Evolutionary conservation across 2,329 filamentous ascomycete genomes (phyloP).

Genomic region (Periconia macrospinosa): DNA sequence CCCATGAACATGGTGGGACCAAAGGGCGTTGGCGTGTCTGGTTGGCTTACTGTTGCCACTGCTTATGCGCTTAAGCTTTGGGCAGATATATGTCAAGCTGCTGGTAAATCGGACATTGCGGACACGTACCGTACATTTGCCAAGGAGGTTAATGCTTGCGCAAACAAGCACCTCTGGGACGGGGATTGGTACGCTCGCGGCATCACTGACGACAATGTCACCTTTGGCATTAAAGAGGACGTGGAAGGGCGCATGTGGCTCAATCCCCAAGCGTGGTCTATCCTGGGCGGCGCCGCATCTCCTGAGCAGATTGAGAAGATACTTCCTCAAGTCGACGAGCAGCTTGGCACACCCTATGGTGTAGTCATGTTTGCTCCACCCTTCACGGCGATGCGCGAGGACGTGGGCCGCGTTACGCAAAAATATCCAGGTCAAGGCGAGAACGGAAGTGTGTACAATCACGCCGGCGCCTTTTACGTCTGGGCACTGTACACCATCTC

Average conservation of each 20-base stretch:
- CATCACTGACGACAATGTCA: conserved; percentile 59
- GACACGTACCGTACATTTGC: conserved; percentile 51
- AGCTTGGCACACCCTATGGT: conserved; percentile 58
- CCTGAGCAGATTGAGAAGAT: conserved; percentile 49
- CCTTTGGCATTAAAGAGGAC: conserved; percentile 56
- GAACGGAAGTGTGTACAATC: conserved; percentile 62
- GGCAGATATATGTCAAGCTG: conserved; percentile 55
- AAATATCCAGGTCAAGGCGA: conserved; percentile 62
- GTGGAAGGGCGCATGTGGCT: conserved; percentile 61
- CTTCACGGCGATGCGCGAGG: conserved; percentile 59
- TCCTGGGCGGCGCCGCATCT: conserved; percentile 56
- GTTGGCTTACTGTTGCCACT: conserved; percentile 61
- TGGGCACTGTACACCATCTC: conserved; percentile 57
- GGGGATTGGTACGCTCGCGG: conserved; percentile 61
- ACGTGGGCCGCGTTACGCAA: conserved; percentile 61
- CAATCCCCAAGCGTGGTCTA: conserved; percentile 60
- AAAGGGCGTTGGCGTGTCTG: conserved; percentile 60
- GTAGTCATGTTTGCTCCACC: conserved; percentile 60
- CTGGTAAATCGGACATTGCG: conserved; percentile 46
- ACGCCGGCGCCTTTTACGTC: conserved; percentile 59
- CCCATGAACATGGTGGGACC: conserved; percentile 66
- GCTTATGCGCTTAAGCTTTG: conserved; percentile 57
- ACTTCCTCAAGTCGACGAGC: conserved; percentile 53
- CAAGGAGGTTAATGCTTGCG: conserved; percentile 52
- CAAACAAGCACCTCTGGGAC: conserved; percentile 58